Evolutionary conservation across 2,329 filamentous ascomycete species (phyloP), one percentile per base, ranked within the genome.

Genomic region (Hysterium pulicare): DNA sequence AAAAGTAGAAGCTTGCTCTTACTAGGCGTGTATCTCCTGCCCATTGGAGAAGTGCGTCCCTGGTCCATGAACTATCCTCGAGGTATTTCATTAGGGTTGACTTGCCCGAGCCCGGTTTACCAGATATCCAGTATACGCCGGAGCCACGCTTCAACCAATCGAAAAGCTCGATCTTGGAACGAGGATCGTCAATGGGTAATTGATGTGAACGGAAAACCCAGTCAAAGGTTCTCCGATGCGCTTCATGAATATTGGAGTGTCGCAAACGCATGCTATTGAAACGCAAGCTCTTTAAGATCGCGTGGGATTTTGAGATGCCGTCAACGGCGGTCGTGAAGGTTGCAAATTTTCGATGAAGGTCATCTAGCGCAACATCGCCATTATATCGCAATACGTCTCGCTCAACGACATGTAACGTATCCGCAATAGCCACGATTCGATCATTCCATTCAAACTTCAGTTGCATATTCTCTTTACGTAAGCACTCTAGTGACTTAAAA

Each of bases 121-220:
- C 62, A 10, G 42, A 49, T 21, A 64, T 51, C 57, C 58, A 66
- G 42, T 56, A 65, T 81, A 43, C 15, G 19, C 33, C 32, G 3
- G n/a, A 23, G 13, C 21, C 16, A 10, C 5, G 26, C 19, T 41
- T 16, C 16, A 41, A 33, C 42, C 42, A 45, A 2, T 30, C 7
- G 9, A 19, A 13, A 24, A 41, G 39, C 4, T 37, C 33, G 19
- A 32, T 5, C 7, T 22, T 9, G 33, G 19, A 8, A 34, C 9
- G n/a, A n/a, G 31, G 20, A 21, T 40, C 19, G 3, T 44, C 20
- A 9, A 9, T 7, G 33, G 10, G 5, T 10, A 20, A 9, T 16
- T 33, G 16, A 9, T 36, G 15, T 7, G 7, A 7, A 16, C 15
- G 6, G 22, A 44, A 36, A 5, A 44, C 24, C 42, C 42, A 44